These are phyloP conservation scores for Cryptococcus sp. DNA, from an alignment of 1,284 basidiomycete genomes.

Conservation along the genomic window DNA sequence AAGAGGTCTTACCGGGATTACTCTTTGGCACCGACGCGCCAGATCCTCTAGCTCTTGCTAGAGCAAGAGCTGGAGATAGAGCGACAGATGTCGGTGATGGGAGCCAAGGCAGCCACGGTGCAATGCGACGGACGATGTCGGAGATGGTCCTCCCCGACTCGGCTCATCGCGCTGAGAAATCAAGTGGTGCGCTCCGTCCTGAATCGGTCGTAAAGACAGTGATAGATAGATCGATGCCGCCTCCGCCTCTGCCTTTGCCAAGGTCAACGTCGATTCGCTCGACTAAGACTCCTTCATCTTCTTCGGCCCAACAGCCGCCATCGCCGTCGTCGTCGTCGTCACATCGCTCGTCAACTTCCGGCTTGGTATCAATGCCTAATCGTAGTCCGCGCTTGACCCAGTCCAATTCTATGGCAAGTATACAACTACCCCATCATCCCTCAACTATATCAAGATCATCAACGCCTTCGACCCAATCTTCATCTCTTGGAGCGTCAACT, in stretches of 20 bases:
- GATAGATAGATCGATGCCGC: neutral
- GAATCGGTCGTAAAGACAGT: neutral
- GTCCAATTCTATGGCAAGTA: no score
- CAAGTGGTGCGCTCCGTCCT: neutral
- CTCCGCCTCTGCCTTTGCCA: neutral
- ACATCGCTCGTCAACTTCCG: no score
- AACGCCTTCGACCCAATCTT: no score
- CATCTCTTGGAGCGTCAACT: no score
- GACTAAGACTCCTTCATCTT: no score
- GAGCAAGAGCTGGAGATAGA: neutral
- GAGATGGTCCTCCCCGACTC: conserved; percentile 5
- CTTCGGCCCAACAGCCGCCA: no score
- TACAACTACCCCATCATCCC: no score
- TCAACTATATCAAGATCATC: no score
- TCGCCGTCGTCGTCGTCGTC: no score
- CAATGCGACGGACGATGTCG: conserved; percentile 8
- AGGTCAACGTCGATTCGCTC: no score
- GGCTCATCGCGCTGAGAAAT: neutral
- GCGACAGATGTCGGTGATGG: neutral
- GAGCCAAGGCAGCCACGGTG: neutral
- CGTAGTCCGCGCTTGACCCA: no score
- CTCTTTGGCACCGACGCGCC: conserved; percentile 27
- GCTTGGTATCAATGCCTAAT: no score
- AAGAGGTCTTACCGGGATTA: conserved; percentile 43
- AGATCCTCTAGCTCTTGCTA: conserved; percentile 4